Evolutionary conservation across 495 filamentous ascomycete species (phyloP), one percentile per base, ranked within the genome.

Genomic region (Xylaria flabelliformis): DNA sequence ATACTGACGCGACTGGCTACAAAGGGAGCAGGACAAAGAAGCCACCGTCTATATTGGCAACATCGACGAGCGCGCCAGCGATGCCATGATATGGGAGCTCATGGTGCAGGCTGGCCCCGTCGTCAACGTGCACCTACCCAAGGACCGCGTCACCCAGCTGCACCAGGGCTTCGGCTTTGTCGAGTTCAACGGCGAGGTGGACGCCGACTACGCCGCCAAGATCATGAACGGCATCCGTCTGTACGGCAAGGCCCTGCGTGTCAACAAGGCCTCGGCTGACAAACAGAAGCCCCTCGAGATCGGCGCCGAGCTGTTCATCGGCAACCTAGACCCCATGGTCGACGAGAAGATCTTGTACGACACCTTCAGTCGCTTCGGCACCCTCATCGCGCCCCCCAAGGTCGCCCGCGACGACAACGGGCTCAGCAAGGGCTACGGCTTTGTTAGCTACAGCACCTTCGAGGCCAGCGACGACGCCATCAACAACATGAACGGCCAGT

Each of bases 131-230:
- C 96, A 99, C 80, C 87, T 99, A 64, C 96, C 96, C 21, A 97
- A 97, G 85, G 96, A 99, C 79, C 92, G 96, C 78, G 96, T 99
- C 62, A 97, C 95, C 29, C 94, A 97, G 75, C 91, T 90, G 21
- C 96, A 99, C 82, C 96, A 98, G 84, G 97, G 97, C 67, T 99
- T 97, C 87, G 96, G 96, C 70, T 99, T 99, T 80, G 95, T 99
- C 78, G 96, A 98, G 80, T 98, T 98, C 80, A 95, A 93, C 76
- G 94, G 91, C 72, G 95, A 98, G 77, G 93, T 95, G 76, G 95
- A 98, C 81, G 96, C 96, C 69, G 96, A 98, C 78, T 99, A 99
- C 83, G 96, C 96, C 12, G 92, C 94, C 66, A 91, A 95, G 76
- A 93, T 97, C 67, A 97, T 98, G 92, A 99, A 99, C 80, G 92